phyloP scores from a whole-genome alignment of 2,329 filamentous ascomycete genomes.

The Acrocalymma vagum region DNA sequence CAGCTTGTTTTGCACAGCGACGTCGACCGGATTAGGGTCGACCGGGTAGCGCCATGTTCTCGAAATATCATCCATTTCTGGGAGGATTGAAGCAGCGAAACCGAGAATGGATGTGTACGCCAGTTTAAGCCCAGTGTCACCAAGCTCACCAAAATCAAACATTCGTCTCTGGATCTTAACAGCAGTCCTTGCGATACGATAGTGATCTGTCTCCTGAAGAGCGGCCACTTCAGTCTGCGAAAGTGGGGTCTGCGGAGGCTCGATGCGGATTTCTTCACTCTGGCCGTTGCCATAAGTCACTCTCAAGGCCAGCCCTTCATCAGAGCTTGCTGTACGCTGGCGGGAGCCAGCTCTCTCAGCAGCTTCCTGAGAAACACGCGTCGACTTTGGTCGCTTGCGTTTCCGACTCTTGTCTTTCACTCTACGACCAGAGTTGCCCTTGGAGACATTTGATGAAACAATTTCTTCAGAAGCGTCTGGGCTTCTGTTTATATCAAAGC shows the following conservation, averaged over 20 bases:
- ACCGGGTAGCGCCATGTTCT: slow-evolving; percentile 68
- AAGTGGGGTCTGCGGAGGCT: slow-evolving; percentile 37
- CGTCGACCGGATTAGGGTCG: slow-evolving; percentile 61
- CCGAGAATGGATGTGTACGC: slow-evolving; percentile 51
- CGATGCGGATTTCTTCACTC: slow-evolving; percentile 65
- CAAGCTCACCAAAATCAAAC: slow-evolving; percentile 57
- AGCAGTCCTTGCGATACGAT: slow-evolving; percentile 63
- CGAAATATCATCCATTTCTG: slow-evolving; percentile 65
- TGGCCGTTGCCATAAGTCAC: slow-evolving; percentile 69
- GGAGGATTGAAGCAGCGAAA: slow-evolving; percentile 53
- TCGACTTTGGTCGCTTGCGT: slow-evolving; percentile 63
- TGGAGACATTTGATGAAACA: slow-evolving; percentile 21
- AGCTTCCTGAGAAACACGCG: slow-evolving; percentile 39
- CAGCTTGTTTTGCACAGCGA: slow-evolving; percentile 64
- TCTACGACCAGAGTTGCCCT: slow-evolving; percentile 21
- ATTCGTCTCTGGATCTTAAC: slow-evolving; percentile 64
- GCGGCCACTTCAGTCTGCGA: slow-evolving; percentile 54
- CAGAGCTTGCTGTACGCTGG: slow-evolving; percentile 56
- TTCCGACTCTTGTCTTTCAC: slow-evolving; percentile 55
- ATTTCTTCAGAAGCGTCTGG: slow-evolving; percentile 61
- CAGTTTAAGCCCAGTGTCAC: slow-evolving; percentile 50
- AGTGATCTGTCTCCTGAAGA: slow-evolving; percentile 63
- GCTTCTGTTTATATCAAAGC: slow-evolving; percentile 69
- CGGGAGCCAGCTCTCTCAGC: slow-evolving; percentile 56
- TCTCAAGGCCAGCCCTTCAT: slow-evolving; percentile 60